Percentiles rank a stretch among this genome's conserved stretches.
phyloP scores from a whole-genome alignment of 257 asterid species.

The Lycium ferocissimum region DNA sequence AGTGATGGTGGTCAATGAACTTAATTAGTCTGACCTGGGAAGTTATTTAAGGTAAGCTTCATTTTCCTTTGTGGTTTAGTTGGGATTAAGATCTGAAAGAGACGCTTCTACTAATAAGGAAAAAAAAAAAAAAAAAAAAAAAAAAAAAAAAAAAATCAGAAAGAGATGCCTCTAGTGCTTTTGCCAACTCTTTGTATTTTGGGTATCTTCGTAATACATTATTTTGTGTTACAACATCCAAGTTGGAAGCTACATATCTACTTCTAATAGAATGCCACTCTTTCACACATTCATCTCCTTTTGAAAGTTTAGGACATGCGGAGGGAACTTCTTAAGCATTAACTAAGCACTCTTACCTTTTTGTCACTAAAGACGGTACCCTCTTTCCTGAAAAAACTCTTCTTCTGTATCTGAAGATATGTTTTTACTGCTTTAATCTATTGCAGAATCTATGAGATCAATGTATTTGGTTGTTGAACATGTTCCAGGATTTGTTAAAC shows the following conservation, averaged over 20 bases:
- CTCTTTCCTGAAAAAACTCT: background rate
- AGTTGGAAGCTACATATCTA: background rate
- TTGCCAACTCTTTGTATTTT: background rate
- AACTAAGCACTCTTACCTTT: slow-evolving; percentile 5
- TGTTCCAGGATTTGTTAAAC: background rate
- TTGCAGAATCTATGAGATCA: background rate
- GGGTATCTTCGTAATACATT: background rate
- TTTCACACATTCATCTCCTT: background rate
- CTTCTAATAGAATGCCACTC: background rate
- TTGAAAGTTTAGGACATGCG: background rate
- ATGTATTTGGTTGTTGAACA: slow-evolving; percentile 10
- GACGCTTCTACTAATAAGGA: no score
- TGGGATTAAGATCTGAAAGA: background rate
- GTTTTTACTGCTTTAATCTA: background rate
- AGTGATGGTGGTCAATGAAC: background rate
- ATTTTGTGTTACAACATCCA: background rate
- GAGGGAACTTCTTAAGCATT: background rate
- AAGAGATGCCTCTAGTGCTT: background rate
- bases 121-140: no score
- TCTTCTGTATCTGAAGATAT: background rate
- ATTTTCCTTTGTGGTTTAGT: background rate
- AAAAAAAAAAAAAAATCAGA: background rate
- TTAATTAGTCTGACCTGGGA: background rate
- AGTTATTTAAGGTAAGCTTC: background rate
- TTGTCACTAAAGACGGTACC: background rate